Evolutionary conservation across 1,284 basidiomycete species (phyloP).

Genomic region (Quambalaria eucalypti): DNA sequence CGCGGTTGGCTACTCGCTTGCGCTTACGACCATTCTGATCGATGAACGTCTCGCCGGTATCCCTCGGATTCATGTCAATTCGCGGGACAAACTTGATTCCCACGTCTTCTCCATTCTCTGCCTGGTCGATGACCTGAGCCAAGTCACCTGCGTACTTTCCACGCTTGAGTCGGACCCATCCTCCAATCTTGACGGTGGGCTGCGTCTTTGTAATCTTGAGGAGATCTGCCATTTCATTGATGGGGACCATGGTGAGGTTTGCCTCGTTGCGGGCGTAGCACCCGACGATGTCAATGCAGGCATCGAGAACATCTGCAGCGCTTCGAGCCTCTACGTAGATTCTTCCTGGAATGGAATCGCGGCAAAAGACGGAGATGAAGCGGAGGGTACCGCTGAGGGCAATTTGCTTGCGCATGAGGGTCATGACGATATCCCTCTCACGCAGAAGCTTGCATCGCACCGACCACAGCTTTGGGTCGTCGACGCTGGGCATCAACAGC

Average conservation of each 20-base stretch:
- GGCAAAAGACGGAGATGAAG: slow-evolving; percentile 86
- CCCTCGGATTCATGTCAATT: slow-evolving; percentile 69
- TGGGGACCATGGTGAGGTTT: slow-evolving; percentile 77
- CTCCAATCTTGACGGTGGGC: slow-evolving; percentile 70
- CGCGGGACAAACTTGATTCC: slow-evolving; percentile 90
- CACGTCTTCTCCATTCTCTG: slow-evolving; percentile 86
- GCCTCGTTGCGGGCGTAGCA: slow-evolving; percentile 59
- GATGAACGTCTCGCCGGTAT: slow-evolving; percentile 46
- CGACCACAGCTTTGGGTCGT: slow-evolving; percentile 93
- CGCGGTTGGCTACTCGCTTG: slow-evolving; percentile 38
- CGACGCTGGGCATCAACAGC: slow-evolving; percentile 90
- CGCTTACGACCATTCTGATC: slow-evolving; percentile 45
- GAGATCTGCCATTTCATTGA: slow-evolving; percentile 95
- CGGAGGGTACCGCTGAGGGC: slow-evolving; percentile 54
- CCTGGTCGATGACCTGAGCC: slow-evolving; percentile 86
- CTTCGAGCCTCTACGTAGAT: slow-evolving; percentile 91
- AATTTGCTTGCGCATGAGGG: slow-evolving; percentile 71
- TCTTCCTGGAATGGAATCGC: slow-evolving; percentile 87
- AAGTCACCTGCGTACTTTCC: slow-evolving; percentile 91
- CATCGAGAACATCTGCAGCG: slow-evolving; percentile 73
- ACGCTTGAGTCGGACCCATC: slow-evolving; percentile 89
- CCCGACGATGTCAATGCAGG: slow-evolving; percentile 81
- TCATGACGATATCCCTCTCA: slow-evolving; percentile 84
- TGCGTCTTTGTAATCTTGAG: slow-evolving; percentile 93
- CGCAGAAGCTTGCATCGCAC: slow-evolving; percentile 87